Evolutionary conservation across 2,329 filamentous ascomycete genomes (phyloP).

Genomic region (Alternaria conjuncta): DNA sequence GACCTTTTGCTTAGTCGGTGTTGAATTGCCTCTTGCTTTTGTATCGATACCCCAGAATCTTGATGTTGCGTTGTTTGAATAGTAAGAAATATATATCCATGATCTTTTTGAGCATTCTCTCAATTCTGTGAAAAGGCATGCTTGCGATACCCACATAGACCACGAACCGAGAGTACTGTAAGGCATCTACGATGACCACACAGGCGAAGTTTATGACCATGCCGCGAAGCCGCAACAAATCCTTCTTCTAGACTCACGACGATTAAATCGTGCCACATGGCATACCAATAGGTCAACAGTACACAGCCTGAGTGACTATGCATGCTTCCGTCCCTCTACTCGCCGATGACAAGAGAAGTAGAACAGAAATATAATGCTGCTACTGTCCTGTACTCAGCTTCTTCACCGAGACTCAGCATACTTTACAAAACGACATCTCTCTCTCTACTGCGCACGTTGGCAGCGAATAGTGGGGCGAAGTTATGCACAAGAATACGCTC

Average conservation of each 20-base stretch:
- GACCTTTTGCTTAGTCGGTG: background rate
- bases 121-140: background rate
- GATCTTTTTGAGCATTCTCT: background rate
- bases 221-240: rapidly evolving
- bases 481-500: background rate
- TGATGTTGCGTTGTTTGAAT: background rate
- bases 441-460: background rate
- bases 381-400: background rate
- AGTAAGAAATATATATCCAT: background rate
- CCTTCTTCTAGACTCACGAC: background rate
- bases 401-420: background rate
- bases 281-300: too few relatives aligned
- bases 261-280: too few relatives aligned
- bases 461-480: background rate
- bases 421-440: too few relatives aligned
- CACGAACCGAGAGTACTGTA: too few relatives aligned
- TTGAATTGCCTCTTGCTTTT: background rate
- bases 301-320: background rate
- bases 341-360: background rate
- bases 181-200: background rate
- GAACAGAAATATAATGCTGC: background rate
- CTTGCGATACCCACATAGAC: too few relatives aligned
- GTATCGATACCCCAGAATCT: background rate
- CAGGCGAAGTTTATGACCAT: background rate
- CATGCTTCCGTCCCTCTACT: background rate